Evolutionary conservation across 139 green algal genomes (phyloP).

Genomic region (Coccomyxa sp.): DNA sequence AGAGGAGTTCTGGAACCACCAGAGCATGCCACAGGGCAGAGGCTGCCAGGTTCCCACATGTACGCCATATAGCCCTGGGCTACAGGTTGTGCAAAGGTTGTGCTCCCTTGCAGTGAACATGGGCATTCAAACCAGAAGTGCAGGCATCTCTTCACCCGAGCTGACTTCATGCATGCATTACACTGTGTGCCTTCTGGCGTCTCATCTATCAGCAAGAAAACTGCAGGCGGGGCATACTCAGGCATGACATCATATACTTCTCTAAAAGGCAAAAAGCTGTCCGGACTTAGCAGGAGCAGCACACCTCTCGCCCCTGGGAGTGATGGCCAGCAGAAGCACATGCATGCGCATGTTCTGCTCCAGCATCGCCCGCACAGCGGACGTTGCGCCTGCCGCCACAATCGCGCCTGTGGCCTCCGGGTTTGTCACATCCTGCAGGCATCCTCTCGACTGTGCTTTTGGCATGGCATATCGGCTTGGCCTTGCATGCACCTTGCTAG

Average conservation of each 20-base stretch:
- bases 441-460: not conserved
- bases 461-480: not conserved
- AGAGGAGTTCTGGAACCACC: not conserved
- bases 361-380: not conserved
- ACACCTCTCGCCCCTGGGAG: constrained; percentile 1
- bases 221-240: not conserved
- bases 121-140: too few relatives aligned
- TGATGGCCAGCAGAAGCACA: constrained; percentile 4
- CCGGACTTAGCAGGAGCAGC: not conserved
- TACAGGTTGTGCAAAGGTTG: too few relatives aligned
- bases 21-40: not conserved
- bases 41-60: not conserved
- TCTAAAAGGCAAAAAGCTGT: not conserved
- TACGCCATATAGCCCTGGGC: not conserved
- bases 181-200: not conserved
- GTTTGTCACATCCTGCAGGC: not conserved
- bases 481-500: too few relatives aligned
- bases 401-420: not conserved
- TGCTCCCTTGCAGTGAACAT: too few relatives aligned
- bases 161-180: too few relatives aligned
- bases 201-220: not conserved
- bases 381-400: not conserved
- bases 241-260: not conserved
- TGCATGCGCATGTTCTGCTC: not conserved
- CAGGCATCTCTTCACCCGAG: too few relatives aligned